Evolutionary conservation across 139 green algal species (phyloP).

Genomic region (Asterochloris erici): DNA sequence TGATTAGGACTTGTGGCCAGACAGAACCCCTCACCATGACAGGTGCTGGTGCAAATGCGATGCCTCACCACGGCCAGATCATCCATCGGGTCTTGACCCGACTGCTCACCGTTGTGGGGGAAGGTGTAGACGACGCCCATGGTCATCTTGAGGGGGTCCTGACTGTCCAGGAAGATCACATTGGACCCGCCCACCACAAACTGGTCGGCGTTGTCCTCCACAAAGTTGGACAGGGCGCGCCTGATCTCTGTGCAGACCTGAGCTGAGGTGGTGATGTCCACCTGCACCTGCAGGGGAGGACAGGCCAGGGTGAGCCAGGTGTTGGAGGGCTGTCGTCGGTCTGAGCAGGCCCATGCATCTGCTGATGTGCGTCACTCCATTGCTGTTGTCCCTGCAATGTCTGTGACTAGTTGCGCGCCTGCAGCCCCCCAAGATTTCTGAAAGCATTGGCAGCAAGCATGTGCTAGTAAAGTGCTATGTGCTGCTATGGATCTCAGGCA

Average conservation of each 20-base stretch:
- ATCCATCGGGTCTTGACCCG: not conserved
- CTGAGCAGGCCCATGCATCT: too few species aligned
- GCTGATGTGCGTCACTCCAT: too few species aligned
- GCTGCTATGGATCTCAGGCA: slow-evolving; percentile 6
- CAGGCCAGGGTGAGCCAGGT: not conserved
- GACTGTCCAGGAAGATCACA: slow-evolving; percentile 2
- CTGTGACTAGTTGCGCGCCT: not conserved
- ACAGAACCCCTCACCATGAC: too few species aligned
- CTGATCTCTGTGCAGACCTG: slow-evolving; percentile 30
- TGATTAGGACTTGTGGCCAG: too few species aligned
- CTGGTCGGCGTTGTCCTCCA: slow-evolving; percentile 28
- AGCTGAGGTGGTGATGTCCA: slow-evolving; percentile 42
- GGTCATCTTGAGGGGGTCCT: slow-evolving; percentile 22
- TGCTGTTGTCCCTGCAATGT: too few species aligned
- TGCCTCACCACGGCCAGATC: too few species aligned
- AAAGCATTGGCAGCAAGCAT: slow-evolving; percentile 51
- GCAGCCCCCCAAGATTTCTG: slow-evolving; percentile 65
- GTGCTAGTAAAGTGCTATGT: slow-evolving; percentile 75
- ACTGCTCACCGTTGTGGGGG: slow-evolving; percentile 14
- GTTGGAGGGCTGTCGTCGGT: not conserved
- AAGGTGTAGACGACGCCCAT: slow-evolving; percentile 17
- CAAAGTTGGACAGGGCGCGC: slow-evolving; percentile 21
- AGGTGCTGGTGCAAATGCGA: too few species aligned
- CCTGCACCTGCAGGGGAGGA: slow-evolving; percentile 27
- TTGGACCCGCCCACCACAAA: not conserved